A percentile compares a stretch with the other conserved stretches of the same genome.
Conservation (phyloP, 208 protist species). For the Trypanosoma cruzi region DNA sequence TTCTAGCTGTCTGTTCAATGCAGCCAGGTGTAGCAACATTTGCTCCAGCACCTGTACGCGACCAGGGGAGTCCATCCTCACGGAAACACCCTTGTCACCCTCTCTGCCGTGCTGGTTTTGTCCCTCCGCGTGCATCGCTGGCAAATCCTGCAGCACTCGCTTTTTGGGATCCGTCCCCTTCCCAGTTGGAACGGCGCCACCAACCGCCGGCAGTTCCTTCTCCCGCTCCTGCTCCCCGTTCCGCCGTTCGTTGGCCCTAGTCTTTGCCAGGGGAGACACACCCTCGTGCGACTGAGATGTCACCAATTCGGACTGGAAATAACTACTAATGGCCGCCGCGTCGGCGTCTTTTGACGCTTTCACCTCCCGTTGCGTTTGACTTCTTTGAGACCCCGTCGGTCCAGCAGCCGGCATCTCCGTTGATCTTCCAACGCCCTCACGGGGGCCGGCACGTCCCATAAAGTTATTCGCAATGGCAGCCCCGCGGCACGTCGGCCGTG, state of each 20-base stretch:
- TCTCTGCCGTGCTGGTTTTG: neutral
- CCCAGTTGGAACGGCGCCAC: neutral
- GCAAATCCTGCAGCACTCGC: neutral
- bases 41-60: slow-evolving; percentile 20
- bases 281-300: neutral
- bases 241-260: neutral
- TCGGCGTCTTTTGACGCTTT: neutral
- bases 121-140: neutral
- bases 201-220: neutral
- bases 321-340: neutral
- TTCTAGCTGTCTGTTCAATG: slow-evolving; percentile 29
- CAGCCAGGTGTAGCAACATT: slow-evolving; percentile 26
- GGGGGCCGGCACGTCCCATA: neutral
- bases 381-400: neutral
- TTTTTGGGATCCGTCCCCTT: neutral
- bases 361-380: neutral
- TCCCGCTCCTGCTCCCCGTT: neutral
- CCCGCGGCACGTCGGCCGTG: neutral
- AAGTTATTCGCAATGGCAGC: neutral
- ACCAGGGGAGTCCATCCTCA: neutral
- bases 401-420: neutral
- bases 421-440: neutral
- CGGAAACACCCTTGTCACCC: neutral
- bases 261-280: neutral
- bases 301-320: neutral